phyloP scores from a whole-genome alignment of 1,139 yeast genomes.

The Saccharomyces hybrid region DNA sequence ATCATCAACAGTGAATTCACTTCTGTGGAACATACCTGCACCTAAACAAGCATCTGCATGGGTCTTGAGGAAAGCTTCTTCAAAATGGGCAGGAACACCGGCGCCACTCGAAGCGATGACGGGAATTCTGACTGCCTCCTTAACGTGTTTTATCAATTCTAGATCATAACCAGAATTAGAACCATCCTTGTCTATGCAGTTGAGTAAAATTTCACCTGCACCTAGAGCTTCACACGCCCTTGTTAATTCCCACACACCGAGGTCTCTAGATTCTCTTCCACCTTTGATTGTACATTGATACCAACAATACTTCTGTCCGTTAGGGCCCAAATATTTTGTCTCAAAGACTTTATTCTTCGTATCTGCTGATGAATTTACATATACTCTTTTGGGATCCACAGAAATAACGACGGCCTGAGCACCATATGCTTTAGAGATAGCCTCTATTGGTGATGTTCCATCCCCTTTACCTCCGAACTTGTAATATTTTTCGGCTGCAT shows the following conservation, averaged over 20 bases:
- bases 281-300: slow-evolving; percentile 95
- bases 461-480: slow-evolving; percentile 47
- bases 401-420: slow-evolving; percentile 95
- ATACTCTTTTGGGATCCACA: slow-evolving; percentile 88
- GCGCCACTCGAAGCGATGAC: slow-evolving; percentile 98
- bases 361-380: slow-evolving; percentile 52
- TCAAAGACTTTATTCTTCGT: slow-evolving; percentile 59
- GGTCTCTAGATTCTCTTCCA: slow-evolving; percentile 80
- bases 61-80: slow-evolving; percentile 74
- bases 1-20: slow-evolving; percentile 78
- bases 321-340: slow-evolving; percentile 58
- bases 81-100: slow-evolving; percentile 83
- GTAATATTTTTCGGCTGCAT: slow-evolving; percentile 77
- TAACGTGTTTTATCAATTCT: slow-evolving; percentile 73
- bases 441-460: slow-evolving; percentile 83
- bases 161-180: slow-evolving; percentile 87
- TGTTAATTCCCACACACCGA: slow-evolving; percentile 87
- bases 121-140: slow-evolving; percentile 70
- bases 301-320: slow-evolving; percentile 83
- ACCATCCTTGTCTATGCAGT: slow-evolving; percentile 95
- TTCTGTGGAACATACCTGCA: slow-evolving; percentile 96
- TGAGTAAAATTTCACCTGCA: slow-evolving; percentile 90
- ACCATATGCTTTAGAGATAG: slow-evolving; percentile 86
- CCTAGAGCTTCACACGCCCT: slow-evolving; percentile 86
- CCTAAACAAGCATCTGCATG: slow-evolving; percentile 94